Base-by-base conservation (phyloP, 2,329 filamentous ascomycete genomes). In the Leptographium procerum region DNA sequence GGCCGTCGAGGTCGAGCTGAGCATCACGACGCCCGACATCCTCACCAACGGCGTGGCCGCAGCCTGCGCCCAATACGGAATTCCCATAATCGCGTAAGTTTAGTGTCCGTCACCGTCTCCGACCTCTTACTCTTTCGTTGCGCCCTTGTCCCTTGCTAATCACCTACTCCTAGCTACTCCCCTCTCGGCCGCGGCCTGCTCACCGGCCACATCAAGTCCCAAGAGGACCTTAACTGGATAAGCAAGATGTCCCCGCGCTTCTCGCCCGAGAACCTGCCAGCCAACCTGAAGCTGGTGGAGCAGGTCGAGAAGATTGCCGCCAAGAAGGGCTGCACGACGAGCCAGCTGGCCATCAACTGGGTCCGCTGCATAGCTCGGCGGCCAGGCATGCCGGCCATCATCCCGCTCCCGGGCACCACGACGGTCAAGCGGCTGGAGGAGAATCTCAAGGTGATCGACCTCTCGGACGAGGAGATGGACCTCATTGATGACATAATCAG, bases 311-410 rank as follows among this genome's bases (percentile, higher is more conserved):
- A 67, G 16, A 64, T 83, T 8, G 80, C 80, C 0, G 61, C 69
- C 59, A 69, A 70, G 59, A 83, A 82, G 66, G 71, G 70, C 0
- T 72, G 71, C 56, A 82, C 81, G 0, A 61, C 77, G 0, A 70
- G 72, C 10, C 75, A 85, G 65, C 64, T 86, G 26, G 77, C 80
- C 6, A 71, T 84, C 56, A 80, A 80, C 1, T 84, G 81, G 80
- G 63, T 83, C 60, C 63, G 81, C 59, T 73, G 72, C 4, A 79
- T 81, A 62, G 60, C 59, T 2, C 36, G 43, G 57, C 61, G 59
- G 6, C 58, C 59, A 2, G 60, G 60, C 75, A 77, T 3, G 72
- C 76, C 31, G 75, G 57, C 80, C 61, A 72, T 82, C 57, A 75
- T 78, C 64, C 79, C 81, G 0, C 81, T 72, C 57, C 70, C 66